Base-by-base conservation (phyloP, 805 yeast species). In the Metschnikowia drakensbergensis region DNA sequence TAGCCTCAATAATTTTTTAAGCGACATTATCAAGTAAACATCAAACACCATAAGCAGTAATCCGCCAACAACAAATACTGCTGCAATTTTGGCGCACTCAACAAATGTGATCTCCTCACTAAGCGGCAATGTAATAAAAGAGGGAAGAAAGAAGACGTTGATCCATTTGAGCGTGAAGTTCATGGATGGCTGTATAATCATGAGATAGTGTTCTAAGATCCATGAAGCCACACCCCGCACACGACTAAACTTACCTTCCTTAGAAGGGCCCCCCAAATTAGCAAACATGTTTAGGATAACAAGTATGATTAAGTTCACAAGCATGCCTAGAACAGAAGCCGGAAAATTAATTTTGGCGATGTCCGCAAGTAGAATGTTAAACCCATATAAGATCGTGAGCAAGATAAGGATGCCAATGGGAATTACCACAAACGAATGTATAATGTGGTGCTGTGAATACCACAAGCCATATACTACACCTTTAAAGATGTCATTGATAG, bases 161-260 rank as follows among this genome's bases (percentile, higher is more conserved):
- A 87, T 87, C 92, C 94, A 86, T 47, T 84, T 74, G 43, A 86
- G 70, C 1, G 84, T 72, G 62, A 85, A 84, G 52, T 85, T 84
- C 68, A 79, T 77, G 11, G 88, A 80, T n/a, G 84, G 77, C 42
- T 83, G 81, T 42, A 83, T 65, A 9, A 72, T 31, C 37, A 52
- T 55, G 35, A 72, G 57, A 47, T 72, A 72, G 42, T 62, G 54
- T 11, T 63, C 61, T 28, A 71, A 54, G 2, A 64, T 32, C 58
- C 65, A 58, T 11, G 61, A 40, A 32, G 54, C 58, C 4, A 23
- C 41, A 11, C 56, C 46, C 9, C 45, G 27, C 23, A 42, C 26
- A 7, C 26, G 30, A 23, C 22, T 42, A 3, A 42, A 10, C 2
- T 13, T 42, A n/a, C 37, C 37, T 33, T 26, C 17, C 10, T 26